Evolutionary conservation across 352 stramenopile genomes (phyloP), one percentile per base, ranked within the genome.

Genomic region (Phytophthora fragariae): DNA sequence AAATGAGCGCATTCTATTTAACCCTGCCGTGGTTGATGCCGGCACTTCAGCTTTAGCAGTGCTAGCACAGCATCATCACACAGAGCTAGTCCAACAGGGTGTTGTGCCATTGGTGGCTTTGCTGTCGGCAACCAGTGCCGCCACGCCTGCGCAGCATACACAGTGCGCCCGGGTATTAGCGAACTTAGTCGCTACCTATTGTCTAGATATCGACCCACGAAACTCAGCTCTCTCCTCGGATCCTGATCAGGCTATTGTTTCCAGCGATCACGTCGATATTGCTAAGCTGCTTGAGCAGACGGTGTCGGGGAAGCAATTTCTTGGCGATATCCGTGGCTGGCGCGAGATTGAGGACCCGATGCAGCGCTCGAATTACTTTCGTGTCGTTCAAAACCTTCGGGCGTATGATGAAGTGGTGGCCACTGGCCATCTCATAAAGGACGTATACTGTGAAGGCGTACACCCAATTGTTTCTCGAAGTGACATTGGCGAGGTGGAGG

Each of bases 131-230:
- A 83, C 68, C 1, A 81, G 79, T 19, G 68, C 46, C 5, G 62
- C 73, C 8, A 82, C 75, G 2, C 39, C 75, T 5, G 55, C 74
- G 21, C 62, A 68, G n/a, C 79, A 82, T 54, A 79, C 79, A 1
- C 81, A 94, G 62, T 94, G 90, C 27, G 85, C 88, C 47, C 85
- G 88, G 7, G 84, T 95, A n/a, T 56, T 96, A 55, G 87, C 90
- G 5, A 96, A 96, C 57, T 62, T 95, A 2, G 77, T 91, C 1
- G 86, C 88, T 2, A 72, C 79, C 0, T 92, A 82, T 55, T 89
- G 83, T 17, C 70, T 77, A 17, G 69, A 83, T 15, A 72, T 92
- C 15, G 72, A 83, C 35, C 56, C 70, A 60, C 68, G 49, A 57
- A 79, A 63, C 64, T 75, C 73, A 50, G 58, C 64, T n/a, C 69